Conservation (phyloP, 2,329 filamentous ascomycete genomes). For the Gremmenia infestans region DNA sequence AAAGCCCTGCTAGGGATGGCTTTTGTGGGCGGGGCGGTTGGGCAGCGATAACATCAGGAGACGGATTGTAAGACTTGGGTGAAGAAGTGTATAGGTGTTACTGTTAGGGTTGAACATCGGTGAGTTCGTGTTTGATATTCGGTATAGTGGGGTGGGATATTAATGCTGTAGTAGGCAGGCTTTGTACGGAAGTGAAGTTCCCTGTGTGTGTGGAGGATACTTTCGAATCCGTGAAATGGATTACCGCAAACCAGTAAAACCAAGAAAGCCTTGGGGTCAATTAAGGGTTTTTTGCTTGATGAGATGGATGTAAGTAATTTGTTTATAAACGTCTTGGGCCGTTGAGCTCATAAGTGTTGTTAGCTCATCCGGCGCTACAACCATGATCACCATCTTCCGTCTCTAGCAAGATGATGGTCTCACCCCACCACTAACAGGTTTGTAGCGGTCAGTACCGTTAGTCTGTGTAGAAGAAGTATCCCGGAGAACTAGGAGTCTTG, state of each 20-base stretch:
- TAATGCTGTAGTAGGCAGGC: background rate
- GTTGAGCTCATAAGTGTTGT: slow-evolving; percentile 16
- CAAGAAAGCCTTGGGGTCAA: slow-evolving; percentile 24
- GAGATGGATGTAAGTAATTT: slow-evolving; percentile 33
- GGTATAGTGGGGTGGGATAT: background rate
- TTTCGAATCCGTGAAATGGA: slow-evolving; percentile 41
- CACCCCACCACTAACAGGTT: slow-evolving; percentile 39
- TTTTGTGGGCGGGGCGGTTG: slow-evolving; percentile 26
- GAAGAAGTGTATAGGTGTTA: slow-evolving; percentile 32
- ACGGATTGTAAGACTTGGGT: slow-evolving; percentile 28
- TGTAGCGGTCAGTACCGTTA: slow-evolving; percentile 1
- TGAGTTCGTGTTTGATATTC: background rate
- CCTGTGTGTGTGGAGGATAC: slow-evolving; percentile 37
- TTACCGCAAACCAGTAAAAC: slow-evolving; percentile 5
- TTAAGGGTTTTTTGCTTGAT: slow-evolving; percentile 42
- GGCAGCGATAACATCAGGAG: slow-evolving; percentile 29
- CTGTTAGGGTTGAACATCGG: slow-evolving; percentile 35
- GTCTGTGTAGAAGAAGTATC: background rate
- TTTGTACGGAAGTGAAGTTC: slow-evolving; percentile 41
- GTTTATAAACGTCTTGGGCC: slow-evolving; percentile 30
- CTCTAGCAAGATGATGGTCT: slow-evolving; percentile 36
- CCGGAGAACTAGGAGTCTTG: slow-evolving; percentile 1
- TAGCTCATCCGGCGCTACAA: slow-evolving; percentile 22
- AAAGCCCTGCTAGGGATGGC: slow-evolving; percentile 26
- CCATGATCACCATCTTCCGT: slow-evolving; percentile 34